Evolutionary conservation across 805 yeast genomes (phyloP).

Genomic region (Yamadazyma philogaea): DNA sequence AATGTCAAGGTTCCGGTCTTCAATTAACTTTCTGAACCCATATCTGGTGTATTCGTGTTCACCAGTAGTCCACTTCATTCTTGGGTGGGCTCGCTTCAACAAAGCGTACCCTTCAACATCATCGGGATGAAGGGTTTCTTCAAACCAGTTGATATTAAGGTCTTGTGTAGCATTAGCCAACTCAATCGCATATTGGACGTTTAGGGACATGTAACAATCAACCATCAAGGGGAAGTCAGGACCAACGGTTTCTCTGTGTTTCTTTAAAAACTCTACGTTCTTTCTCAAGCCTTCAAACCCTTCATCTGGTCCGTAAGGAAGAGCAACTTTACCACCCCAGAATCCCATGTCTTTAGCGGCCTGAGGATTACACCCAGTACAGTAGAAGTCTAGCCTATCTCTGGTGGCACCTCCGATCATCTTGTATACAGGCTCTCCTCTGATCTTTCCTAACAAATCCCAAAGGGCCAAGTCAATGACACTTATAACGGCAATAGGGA

Average conservation of each 20-base stretch:
- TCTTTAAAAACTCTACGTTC: constrained; percentile 43
- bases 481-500: constrained; percentile 45
- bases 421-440: constrained; percentile 51
- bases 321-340: constrained; percentile 53
- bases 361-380: constrained; percentile 47
- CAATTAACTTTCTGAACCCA: constrained; percentile 50
- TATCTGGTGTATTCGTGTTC: constrained; percentile 52
- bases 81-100: constrained; percentile 46
- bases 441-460: constrained; percentile 49
- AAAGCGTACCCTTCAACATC: constrained; percentile 47
- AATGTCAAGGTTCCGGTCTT: constrained; percentile 47
- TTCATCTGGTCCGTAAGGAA: constrained; percentile 51
- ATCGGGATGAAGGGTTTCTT: constrained; percentile 51
- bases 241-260: constrained; percentile 46
- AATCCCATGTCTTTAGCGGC: constrained; percentile 51
- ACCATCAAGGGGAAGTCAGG: constrained; percentile 54
- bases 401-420: constrained; percentile 51
- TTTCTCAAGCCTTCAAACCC: constrained; percentile 46
- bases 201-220: constrained; percentile 52
- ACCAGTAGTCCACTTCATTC: constrained; percentile 50
- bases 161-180: constrained; percentile 43
- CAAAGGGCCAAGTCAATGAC: constrained; percentile 50
- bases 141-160: constrained; percentile 51
- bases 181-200: constrained; percentile 47
- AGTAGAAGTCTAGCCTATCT: constrained; percentile 45